A percentile compares a stretch with the other conserved stretches of the same genome.
Evolutionary conservation across 1,284 basidiomycete species (phyloP).

Genomic region (Marasmius tenuissimus): DNA sequence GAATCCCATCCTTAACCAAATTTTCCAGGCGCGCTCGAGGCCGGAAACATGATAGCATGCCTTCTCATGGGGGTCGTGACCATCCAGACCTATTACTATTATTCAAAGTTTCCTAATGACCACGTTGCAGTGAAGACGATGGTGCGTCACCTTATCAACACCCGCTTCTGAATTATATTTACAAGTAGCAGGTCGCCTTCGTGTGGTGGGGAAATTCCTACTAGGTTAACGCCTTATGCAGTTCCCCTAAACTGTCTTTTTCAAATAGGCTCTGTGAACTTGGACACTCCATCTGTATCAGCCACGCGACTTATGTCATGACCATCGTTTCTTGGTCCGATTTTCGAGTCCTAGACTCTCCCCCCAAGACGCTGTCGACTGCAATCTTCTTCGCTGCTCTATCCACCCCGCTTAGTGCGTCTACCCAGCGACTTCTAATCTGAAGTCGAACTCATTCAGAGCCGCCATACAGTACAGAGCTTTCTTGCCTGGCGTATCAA

Average conservation of each 20-base stretch:
- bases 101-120: background rate
- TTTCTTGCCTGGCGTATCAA: background rate
- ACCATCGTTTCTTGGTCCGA: background rate
- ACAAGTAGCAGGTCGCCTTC: background rate
- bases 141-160: background rate
- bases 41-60: background rate
- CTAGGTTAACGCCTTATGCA: background rate
- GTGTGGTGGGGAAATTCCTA: background rate
- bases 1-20: background rate
- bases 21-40: background rate
- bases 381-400: background rate
- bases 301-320: background rate
- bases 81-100: background rate
- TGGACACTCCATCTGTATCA: background rate
- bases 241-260: background rate
- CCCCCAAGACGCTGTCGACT: background rate
- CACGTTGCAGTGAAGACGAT: background rate
- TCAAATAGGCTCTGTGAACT: background rate
- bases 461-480: background rate
- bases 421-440: background rate
- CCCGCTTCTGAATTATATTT: background rate
- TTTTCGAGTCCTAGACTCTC: background rate
- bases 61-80: background rate
- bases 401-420: background rate
- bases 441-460: background rate